Evolutionary conservation across 2,329 filamentous ascomycete species (phyloP).

Genomic region (Penicillium glabrum): DNA sequence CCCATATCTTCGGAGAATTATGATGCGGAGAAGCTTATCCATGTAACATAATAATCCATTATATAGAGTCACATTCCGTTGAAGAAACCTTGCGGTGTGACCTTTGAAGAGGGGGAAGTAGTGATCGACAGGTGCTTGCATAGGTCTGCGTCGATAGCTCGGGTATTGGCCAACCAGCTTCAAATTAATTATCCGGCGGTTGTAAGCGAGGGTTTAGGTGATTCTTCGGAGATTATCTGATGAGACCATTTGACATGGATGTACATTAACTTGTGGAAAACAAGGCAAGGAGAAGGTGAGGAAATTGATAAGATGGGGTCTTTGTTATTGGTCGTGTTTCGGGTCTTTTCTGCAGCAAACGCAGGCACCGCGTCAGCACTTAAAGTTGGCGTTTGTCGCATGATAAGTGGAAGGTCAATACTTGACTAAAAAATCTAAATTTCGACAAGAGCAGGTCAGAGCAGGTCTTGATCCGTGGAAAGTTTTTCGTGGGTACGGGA

Average conservation of each 20-base stretch:
- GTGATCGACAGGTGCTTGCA: slow-evolving; percentile 5
- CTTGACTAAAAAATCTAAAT: fast-evolving
- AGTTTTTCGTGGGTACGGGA: too few relatives aligned
- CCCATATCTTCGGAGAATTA: background rate
- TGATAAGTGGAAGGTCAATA: too few relatives aligned
- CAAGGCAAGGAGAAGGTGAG: background rate
- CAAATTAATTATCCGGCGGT: slow-evolving; percentile 6
- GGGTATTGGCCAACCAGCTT: slow-evolving; percentile 8
- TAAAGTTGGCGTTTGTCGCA: too few relatives aligned
- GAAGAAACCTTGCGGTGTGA: slow-evolving; percentile 9
- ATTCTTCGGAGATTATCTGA: background rate
- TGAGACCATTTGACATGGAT: background rate
- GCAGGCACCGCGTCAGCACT: too few relatives aligned
- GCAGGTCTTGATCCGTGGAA: too few relatives aligned
- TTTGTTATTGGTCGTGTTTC: too few relatives aligned
- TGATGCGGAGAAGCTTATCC: slow-evolving; percentile 3
- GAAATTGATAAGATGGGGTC: background rate
- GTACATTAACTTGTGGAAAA: background rate
- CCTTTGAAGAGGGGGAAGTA: slow-evolving; percentile 3
- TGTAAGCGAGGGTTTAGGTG: background rate
- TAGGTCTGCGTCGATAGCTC: background rate
- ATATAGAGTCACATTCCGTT: slow-evolving; percentile 8
- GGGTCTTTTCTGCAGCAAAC: too few relatives aligned
- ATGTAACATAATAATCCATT: slow-evolving; percentile 6
- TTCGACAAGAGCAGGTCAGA: too few relatives aligned